A percentile compares a stretch with the other conserved stretches of the same genome.
Evolutionary conservation across 2,329 filamentous ascomycete genomes (phyloP).

Genomic region (Cercospora sp.): DNA sequence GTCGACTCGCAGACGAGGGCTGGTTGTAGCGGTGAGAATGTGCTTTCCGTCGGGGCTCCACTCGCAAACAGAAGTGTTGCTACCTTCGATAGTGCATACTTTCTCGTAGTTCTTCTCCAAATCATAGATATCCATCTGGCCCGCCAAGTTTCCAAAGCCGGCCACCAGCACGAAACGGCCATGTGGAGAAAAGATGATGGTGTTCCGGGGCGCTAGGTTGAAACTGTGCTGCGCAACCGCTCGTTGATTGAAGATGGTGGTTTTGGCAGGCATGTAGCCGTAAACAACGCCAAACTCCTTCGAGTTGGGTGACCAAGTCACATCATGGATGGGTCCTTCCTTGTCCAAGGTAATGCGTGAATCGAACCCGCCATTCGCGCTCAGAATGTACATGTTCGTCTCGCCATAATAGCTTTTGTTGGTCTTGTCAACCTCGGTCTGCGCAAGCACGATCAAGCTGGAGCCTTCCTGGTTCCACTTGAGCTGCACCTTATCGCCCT

Average conservation of each 20-base stretch:
- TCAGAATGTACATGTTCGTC: slow-evolving; percentile 93
- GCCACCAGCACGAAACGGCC: slow-evolving; percentile 91
- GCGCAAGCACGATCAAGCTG: slow-evolving; percentile 87
- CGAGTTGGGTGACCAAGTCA: slow-evolving; percentile 96
- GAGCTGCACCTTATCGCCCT: slow-evolving; percentile 96
- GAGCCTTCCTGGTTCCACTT: slow-evolving; percentile 97
- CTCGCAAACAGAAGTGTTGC: slow-evolving; percentile 92
- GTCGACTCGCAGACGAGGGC: slow-evolving; percentile 89
- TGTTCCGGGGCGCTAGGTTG: slow-evolving; percentile 85
- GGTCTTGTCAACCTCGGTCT: slow-evolving; percentile 96
- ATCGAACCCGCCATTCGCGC: slow-evolving; percentile 87
- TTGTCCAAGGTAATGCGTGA: slow-evolving; percentile 81
- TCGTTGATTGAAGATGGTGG: slow-evolving; percentile 92
- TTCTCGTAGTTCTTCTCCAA: slow-evolving; percentile 91
- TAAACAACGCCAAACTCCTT: slow-evolving; percentile 98
- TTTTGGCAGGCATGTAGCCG: slow-evolving; percentile 98
- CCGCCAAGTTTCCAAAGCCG: slow-evolving; percentile 94
- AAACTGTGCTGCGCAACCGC: slow-evolving; percentile 83
- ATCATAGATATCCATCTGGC: slow-evolving; percentile 97
- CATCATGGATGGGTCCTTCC: slow-evolving; percentile 96
- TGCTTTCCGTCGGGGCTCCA: slow-evolving; percentile 97
- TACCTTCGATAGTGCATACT: slow-evolving; percentile 88
- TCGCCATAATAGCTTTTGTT: slow-evolving; percentile 99
- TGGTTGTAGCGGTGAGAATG: slow-evolving; percentile 96
- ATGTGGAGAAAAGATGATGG: slow-evolving; percentile 89